Evolutionary conservation across 2,329 filamentous ascomycete species (phyloP), one percentile per base, ranked within the genome.

Genomic region (Arthroderma uncinatum): DNA sequence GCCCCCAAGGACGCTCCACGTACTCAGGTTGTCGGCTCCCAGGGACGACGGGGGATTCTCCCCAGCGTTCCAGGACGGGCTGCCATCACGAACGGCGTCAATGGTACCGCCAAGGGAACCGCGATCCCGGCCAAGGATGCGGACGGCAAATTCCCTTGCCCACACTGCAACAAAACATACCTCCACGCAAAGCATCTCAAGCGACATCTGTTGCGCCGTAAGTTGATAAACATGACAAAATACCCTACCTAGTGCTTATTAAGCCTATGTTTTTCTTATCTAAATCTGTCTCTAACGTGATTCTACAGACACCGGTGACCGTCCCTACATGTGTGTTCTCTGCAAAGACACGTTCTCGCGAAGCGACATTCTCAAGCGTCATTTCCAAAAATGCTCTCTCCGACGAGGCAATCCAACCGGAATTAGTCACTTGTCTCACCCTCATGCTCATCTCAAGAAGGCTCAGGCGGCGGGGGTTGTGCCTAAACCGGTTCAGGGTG

Each of bases 341-440:
- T 98, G 93, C 79, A 90, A 93, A 72, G 93, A 97, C 74, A 97
- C 91, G 34, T 98, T 98, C 75, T 95, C 89, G 53, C 86, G 93
- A 71, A 95, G 90, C 79, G 93, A 98, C 70, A 97, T 98, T 63
- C 78, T 98, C 67, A 98, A 98, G 79, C 89, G 93, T 63, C 93
- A 98, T 76, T 98, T 97, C 76, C 91, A 96, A 74, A 98, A 98
- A 78, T 98, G 93, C 77, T 96, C 93, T 39, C 89, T 96, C 63
- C 85, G 93, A 67, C 86, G 93, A 70, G 93, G 93, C 58, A 97
- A 97, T 74, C 92, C 93, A 56, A 95, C 90, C 14, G 91, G 91
- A 65, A 89, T 89, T 62, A 95, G 88, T 68, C 93, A 98, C 76
- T 75, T 98, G 73, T 94, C 91, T 64, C 90, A 96, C 74, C 89